phyloP scores from a whole-genome alignment of 2,329 filamentous ascomycete genomes.

The Diaporthe ilicicola region DNA sequence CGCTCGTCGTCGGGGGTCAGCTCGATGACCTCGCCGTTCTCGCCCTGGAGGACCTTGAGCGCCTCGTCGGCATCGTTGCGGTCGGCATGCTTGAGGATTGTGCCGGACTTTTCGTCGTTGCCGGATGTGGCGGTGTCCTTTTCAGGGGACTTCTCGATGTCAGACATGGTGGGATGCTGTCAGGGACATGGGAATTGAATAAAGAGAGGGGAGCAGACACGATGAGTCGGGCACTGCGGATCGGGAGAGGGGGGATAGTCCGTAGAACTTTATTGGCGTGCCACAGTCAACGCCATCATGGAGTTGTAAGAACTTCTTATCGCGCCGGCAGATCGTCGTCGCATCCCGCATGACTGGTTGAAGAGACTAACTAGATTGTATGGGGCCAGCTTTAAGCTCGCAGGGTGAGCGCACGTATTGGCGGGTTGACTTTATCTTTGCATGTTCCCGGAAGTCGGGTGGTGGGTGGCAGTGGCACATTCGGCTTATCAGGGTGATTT shows the following conservation, averaged over 20 bases:
- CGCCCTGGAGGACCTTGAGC: conserved; percentile 48
- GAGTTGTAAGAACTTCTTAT: conserved; percentile 12
- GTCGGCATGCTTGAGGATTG: conserved; percentile 45
- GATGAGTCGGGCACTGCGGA: neutral
- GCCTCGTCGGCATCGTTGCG: conserved; percentile 53
- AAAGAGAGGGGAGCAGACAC: neutral
- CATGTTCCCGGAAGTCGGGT: neutral
- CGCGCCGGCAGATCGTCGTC: conserved; percentile 18
- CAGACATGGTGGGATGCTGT: conserved; percentile 25
- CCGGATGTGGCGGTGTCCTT: conserved; percentile 11
- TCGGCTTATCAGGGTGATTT: neutral
- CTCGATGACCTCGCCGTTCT: conserved; percentile 45
- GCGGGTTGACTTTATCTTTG: neutral
- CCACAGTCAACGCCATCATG: neutral
- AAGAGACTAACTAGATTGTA: no score
- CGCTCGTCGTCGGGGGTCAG: conserved; percentile 51
- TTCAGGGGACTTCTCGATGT: conserved; percentile 33
- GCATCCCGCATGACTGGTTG: neutral
- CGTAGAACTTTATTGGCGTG: neutral
- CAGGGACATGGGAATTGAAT: neutral
- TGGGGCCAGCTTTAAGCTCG: neutral
- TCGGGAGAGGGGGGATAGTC: neutral
- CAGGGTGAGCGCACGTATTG: neutral
- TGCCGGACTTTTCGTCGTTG: conserved; percentile 21
- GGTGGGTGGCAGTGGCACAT: neutral